Conservation (phyloP, 345 rosid genomes). For the Euphorbia lathyris region DNA sequence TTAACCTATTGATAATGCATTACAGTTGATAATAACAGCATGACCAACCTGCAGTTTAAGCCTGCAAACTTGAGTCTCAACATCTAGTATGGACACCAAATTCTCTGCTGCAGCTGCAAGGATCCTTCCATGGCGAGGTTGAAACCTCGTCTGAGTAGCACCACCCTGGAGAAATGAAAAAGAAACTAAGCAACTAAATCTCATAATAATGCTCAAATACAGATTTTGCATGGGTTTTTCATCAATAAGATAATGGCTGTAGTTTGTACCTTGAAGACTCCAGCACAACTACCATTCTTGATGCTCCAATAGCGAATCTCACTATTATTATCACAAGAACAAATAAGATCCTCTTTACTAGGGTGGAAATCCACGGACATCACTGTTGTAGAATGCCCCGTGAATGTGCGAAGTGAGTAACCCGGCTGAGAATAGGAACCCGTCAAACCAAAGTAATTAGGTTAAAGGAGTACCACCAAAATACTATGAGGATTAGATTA, state of each 20-base stretch:
- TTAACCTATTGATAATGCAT: neutral
- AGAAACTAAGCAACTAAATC: neutral
- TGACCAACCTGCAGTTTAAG: constrained; percentile 51
- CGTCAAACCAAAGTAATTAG: neutral
- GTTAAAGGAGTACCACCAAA: neutral
- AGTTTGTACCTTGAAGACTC: constrained; percentile 48
- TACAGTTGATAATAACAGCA: neutral
- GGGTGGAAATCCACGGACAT: constrained; percentile 75
- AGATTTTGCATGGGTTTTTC: neutral
- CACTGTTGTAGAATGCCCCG: constrained; percentile 60
- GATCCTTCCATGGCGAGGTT: constrained; percentile 53
- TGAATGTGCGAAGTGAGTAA: constrained; percentile 47
- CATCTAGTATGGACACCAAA: constrained; percentile 51
- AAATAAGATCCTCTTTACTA: constrained; percentile 55
- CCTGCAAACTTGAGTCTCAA: constrained; percentile 50
- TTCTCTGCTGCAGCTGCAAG: constrained; percentile 62
- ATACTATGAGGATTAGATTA: neutral
- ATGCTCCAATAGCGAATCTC: constrained; percentile 78
- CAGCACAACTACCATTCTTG: constrained; percentile 57
- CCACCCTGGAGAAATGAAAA: constrained; percentile 37
- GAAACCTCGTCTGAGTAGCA: constrained; percentile 56
- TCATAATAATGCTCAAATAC: neutral
- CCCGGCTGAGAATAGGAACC: constrained; percentile 44
- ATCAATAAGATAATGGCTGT: neutral
- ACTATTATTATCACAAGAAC: constrained; percentile 54